Conservation (phyloP, 164 flowering plant species). For the Stephania yunnanensis region DNA sequence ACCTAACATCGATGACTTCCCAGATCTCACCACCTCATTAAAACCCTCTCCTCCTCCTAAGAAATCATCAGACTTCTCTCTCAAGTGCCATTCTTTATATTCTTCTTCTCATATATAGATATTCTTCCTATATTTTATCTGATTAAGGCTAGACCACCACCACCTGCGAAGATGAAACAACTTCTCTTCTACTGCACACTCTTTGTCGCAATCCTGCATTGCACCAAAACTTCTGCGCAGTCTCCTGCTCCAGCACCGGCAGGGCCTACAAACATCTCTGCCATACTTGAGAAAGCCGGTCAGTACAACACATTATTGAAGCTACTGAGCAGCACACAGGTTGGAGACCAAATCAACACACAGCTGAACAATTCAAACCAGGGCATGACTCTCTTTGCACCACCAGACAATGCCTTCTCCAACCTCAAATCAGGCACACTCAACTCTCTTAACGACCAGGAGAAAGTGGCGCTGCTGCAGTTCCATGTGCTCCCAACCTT, state of each 20-base stretch:
- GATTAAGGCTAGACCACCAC: neutral
- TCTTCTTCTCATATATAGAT: neutral
- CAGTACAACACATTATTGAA: slow-evolving; percentile 28
- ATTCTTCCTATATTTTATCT: neutral
- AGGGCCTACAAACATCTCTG: slow-evolving; percentile 27
- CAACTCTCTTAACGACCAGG: slow-evolving; percentile 51
- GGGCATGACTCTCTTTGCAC: slow-evolving; percentile 72
- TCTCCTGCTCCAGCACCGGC: slow-evolving; percentile 29
- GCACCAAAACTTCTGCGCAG: slow-evolving; percentile 25
- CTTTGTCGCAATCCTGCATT: slow-evolving; percentile 16
- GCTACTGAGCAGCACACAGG: slow-evolving; percentile 36
- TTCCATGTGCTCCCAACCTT: slow-evolving; percentile 60
- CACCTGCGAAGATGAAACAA: slow-evolving; percentile 10
- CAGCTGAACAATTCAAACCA: slow-evolving; percentile 69
- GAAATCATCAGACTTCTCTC: neutral
- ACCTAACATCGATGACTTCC: slow-evolving; percentile 9
- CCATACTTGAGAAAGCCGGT: slow-evolving; percentile 28
- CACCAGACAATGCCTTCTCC: slow-evolving; percentile 67
- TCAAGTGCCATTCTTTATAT: neutral
- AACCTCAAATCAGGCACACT: slow-evolving; percentile 58
- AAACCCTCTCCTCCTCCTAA: slow-evolving; percentile 10
- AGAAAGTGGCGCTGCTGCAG: slow-evolving; percentile 54
- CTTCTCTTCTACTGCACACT: slow-evolving; percentile 9
- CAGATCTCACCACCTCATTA: slow-evolving; percentile 8
- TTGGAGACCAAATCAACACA: slow-evolving; percentile 42